Percentiles rank a stretch among this genome's conserved stretches.
Conservation (phyloP, 2,329 filamentous ascomycete species). For the Aspergillus niger region DNA sequence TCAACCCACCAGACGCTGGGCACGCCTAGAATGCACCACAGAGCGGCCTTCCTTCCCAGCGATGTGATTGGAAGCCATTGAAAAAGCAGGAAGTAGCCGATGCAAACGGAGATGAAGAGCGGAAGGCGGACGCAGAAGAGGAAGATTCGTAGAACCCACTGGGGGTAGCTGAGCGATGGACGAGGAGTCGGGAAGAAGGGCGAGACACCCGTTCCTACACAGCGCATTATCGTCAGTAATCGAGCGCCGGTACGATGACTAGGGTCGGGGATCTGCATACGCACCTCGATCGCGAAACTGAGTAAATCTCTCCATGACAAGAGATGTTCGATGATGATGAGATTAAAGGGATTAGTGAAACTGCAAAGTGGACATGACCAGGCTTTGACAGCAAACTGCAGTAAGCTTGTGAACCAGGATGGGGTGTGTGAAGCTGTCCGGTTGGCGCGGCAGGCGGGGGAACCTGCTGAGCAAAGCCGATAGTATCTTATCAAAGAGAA, state of each 20-base stretch:
- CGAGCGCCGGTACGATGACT: neutral
- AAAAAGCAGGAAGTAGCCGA: constrained; percentile 76
- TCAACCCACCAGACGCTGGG: constrained; percentile 98
- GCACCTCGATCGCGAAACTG: constrained; percentile 88
- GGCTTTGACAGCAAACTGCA: neutral
- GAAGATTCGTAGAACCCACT: constrained; percentile 65
- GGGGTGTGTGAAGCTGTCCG: neutral
- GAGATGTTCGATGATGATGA: neutral
- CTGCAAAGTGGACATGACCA: neutral
- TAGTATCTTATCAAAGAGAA: too few relatives aligned
- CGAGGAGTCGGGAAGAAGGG: constrained; percentile 85
- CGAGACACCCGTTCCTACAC: constrained; percentile 85
- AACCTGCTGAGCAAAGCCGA: too few relatives aligned
- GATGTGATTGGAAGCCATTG: constrained; percentile 76
- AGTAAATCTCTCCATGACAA: constrained; percentile 85
- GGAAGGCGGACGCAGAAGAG: constrained; percentile 82
- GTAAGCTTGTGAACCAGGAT: neutral
- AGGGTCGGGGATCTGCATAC: constrained; percentile 46
- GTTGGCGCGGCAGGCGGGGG: neutral
- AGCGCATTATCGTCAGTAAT: constrained; percentile 2
- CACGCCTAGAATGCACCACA: constrained; percentile 85
- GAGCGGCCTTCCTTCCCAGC: constrained; percentile 73
- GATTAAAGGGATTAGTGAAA: neutral
- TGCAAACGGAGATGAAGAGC: constrained; percentile 67
- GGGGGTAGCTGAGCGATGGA: constrained; percentile 59